Conservation (phyloP, 495 filamentous ascomycete genomes). For the Neurospora hispaniola region DNA sequence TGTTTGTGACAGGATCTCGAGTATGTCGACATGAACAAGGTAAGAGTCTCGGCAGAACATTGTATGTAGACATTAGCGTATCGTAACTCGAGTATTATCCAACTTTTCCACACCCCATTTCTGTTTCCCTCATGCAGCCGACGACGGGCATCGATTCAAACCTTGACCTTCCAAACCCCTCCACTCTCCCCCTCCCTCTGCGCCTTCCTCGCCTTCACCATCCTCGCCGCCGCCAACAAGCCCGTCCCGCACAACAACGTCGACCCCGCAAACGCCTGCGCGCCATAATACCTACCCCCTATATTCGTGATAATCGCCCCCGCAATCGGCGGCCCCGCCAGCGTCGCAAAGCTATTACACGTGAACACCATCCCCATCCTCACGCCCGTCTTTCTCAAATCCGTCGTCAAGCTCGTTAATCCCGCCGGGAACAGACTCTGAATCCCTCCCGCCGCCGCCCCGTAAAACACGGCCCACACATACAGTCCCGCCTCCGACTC, state of each 20-base stretch:
- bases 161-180: slow-evolving; percentile 9
- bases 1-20: no score
- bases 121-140: no score
- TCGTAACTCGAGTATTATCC: no score
- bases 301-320: slow-evolving; percentile 51
- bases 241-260: slow-evolving; percentile 31
- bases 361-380: slow-evolving; percentile 75
- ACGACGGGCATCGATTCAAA: not conserved
- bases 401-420: slow-evolving; percentile 48
- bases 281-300: slow-evolving; percentile 48
- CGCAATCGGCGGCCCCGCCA: slow-evolving; percentile 67
- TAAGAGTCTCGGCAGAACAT: no score
- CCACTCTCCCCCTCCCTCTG: not conserved
- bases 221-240: slow-evolving; percentile 31
- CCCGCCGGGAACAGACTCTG: slow-evolving; percentile 30
- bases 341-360: slow-evolving; percentile 58
- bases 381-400: slow-evolving; percentile 57
- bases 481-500: slow-evolving; percentile 39
- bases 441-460: slow-evolving; percentile 52
- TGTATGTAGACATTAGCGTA: no score
- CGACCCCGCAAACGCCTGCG: slow-evolving; percentile 51
- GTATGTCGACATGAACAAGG: no score
- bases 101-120: no score
- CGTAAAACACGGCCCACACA: slow-evolving; percentile 55
- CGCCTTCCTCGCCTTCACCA: slow-evolving; percentile 23